phyloP scores from a whole-genome alignment of 495 filamentous ascomycete genomes.

The Aspergillus bertholletiae region DNA sequence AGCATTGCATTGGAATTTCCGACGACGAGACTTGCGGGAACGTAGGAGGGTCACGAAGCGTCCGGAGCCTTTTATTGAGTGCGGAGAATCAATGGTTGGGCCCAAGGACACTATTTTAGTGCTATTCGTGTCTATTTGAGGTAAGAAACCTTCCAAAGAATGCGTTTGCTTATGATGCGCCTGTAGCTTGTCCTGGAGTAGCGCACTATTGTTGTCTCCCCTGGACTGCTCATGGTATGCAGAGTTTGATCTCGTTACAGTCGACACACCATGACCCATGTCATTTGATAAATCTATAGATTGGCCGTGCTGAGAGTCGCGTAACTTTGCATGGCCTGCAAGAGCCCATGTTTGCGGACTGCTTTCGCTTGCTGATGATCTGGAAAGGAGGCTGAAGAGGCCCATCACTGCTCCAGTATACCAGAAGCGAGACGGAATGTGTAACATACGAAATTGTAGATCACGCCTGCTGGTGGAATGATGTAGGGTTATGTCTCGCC shows the following conservation, averaged over 20 bases:
- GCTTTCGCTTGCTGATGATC: conserved; percentile 1
- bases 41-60: conserved; percentile 17
- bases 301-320: neutral
- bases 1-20: neutral
- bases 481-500: neutral
- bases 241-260: neutral
- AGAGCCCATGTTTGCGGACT: conserved; percentile 2
- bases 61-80: conserved; percentile 7
- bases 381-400: conserved; percentile 7
- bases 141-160: neutral
- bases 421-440: neutral
- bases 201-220: neutral
- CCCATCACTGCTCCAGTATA: conserved; percentile 3
- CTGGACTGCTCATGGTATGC: neutral
- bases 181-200: neutral
- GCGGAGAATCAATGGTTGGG: neutral
- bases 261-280: neutral
- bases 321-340: neutral
- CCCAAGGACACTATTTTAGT: neutral
- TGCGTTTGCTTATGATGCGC: neutral
- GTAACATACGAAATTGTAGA: neutral
- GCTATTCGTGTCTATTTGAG: neutral
- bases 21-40: conserved; percentile 8
- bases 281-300: neutral
- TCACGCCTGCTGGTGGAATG: neutral